phyloP scores from a whole-genome alignment of 768 basidiomycete genomes.

The Tricholoma flavovirens region DNA sequence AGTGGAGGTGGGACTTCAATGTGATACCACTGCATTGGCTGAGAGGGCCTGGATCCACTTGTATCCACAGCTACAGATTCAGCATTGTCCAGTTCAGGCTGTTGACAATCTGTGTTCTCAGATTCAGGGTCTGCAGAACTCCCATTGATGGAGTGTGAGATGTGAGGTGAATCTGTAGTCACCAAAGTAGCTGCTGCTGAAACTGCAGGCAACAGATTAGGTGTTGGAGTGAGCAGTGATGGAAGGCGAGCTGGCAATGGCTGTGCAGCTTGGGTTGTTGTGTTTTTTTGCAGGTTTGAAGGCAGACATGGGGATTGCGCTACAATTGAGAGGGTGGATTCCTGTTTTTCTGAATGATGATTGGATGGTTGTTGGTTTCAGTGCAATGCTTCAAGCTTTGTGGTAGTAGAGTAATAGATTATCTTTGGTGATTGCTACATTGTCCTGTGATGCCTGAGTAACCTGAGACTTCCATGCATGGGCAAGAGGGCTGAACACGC shows the following conservation, averaged over 20 bases:
- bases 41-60: not conserved
- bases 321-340: slow-evolving; percentile 16
- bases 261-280: slow-evolving; percentile 15
- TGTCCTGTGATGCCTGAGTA: too few species aligned
- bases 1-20: too few species aligned
- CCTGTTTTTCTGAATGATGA: too few species aligned
- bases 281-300: slow-evolving; percentile 1
- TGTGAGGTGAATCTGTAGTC: not conserved
- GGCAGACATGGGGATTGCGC: slow-evolving; percentile 5
- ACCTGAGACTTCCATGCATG: too few species aligned
- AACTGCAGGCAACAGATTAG: too few species aligned
- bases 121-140: too few species aligned
- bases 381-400: slow-evolving; percentile 8
- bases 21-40: not conserved
- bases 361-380: slow-evolving; percentile 16
- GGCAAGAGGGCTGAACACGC: too few species aligned
- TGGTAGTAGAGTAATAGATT: too few species aligned
- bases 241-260: too few species aligned
- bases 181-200: not conserved
- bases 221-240: too few species aligned
- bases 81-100: not conserved
- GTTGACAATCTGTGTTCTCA: too few species aligned
- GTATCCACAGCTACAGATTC: not conserved
- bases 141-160: not conserved
- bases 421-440: too few species aligned